Evolutionary conservation across 108 stramenopile species (phyloP), one percentile per base, ranked within the genome.

Genomic region (Conticribra guillardii): DNA sequence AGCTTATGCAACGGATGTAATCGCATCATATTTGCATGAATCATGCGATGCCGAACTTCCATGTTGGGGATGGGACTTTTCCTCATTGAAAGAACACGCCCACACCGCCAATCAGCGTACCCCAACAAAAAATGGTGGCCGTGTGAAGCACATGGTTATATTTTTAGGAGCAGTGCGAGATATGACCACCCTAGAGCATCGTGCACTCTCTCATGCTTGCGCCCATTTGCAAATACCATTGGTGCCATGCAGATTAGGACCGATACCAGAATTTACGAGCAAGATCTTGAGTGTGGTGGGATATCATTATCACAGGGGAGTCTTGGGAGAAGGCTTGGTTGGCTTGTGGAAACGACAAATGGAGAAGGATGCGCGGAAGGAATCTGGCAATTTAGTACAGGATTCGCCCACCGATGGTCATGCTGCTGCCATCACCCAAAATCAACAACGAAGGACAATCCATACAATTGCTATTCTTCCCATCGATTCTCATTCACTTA

Each of bases 151-250:
- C 28, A 54, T 85, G 4, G 75, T 78, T 51, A 21, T 92, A 4
- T 93, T 93, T 63, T 68, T 89, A 19, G 89, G 91, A 14, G 91
- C 87, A 33, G 89, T 93, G 1, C 59, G 89, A 2, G 91, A 93
- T 55, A 93, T 90, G 89, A 79, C 78, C 15, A 7, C 66, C 16
- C 18, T 54, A 4, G 89, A 91, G 66, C 76, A 87, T 48, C n/a
- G 60, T 9, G 63, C 74, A 26, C 74, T 90, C 33, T 66, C 70
- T 27, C 29, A 34, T 30, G 73, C 82, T 1, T 93, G 91, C 54
- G 8, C 54, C 2, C 11, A 29, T 27, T 29, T 53, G n/a, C 23
- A 27, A 0, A 70, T 88, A 44, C 87, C 87, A 23, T 47, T 84
- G 9, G 77, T 87, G 14, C 76, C 74, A 0, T 76, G 89, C 60